A percentile compares a stretch with the other conserved stretches of the same genome.
phyloP scores from a whole-genome alignment of 2,329 filamentous ascomycete species.

The Sporothrix euskadiensis region DNA sequence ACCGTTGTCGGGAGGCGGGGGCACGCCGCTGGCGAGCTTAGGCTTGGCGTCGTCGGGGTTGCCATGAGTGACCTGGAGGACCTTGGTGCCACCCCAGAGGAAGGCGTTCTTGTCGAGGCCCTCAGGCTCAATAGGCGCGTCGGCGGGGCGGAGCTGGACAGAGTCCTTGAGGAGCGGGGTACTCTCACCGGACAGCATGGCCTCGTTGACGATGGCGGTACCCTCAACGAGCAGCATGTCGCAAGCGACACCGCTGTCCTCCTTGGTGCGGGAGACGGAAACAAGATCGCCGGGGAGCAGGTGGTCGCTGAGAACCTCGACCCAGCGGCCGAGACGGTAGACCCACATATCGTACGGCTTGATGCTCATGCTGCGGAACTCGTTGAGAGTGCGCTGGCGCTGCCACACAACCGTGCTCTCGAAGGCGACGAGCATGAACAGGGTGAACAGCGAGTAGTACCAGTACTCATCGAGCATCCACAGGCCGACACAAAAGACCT shows the following conservation, averaged over 20 bases:
- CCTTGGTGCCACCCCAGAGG: constrained; percentile 95
- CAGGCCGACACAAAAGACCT: constrained; percentile 95
- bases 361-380: constrained; percentile 99
- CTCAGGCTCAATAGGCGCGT: constrained; percentile 80
- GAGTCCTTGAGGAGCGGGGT: constrained; percentile 97
- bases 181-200: constrained; percentile 98
- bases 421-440: constrained; percentile 97
- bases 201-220: constrained; percentile 96
- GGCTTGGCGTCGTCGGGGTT: constrained; percentile 72
- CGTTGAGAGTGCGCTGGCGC: constrained; percentile 88
- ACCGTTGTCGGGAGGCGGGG: constrained; percentile 85
- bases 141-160: constrained; percentile 79
- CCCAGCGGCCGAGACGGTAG: constrained; percentile 84
- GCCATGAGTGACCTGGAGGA: constrained; percentile 90
- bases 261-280: constrained; percentile 89
- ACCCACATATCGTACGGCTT: constrained; percentile 96
- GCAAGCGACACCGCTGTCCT: constrained; percentile 94
- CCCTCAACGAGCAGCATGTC: constrained; percentile 96
- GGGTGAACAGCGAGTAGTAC: constrained; percentile 99
- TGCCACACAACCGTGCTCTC: constrained; percentile 99
- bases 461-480: constrained; percentile 99
- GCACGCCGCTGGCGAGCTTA: constrained; percentile 73
- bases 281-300: constrained; percentile 91
- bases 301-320: constrained; percentile 84
- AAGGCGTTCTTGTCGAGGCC: constrained; percentile 96